Evolutionary conservation across 257 asterid species (phyloP).

Genomic region (Prunella vulgaris): DNA sequence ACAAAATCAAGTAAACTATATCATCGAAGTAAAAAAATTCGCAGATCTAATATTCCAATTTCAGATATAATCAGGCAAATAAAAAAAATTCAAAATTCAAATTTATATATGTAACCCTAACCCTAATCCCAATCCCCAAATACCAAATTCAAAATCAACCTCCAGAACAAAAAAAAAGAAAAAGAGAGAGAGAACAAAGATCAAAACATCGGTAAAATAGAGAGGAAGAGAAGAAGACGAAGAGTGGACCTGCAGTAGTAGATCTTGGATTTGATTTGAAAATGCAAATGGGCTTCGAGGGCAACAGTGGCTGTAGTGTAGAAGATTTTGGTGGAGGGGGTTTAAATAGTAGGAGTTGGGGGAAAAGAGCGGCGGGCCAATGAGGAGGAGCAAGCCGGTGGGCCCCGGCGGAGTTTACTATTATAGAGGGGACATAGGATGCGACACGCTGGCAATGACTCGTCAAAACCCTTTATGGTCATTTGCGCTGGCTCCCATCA

Average conservation of each 20-base stretch:
- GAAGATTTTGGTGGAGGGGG: not conserved
- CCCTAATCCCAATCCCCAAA: not conserved
- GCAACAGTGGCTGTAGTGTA: not conserved
- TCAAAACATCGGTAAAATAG: not conserved
- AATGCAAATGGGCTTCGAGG: not conserved
- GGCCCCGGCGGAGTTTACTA: slow-evolving; percentile 27
- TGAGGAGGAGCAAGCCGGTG: slow-evolving; percentile 12
- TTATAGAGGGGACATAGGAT: slow-evolving; percentile 13
- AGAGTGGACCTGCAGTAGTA: slow-evolving; percentile 13
- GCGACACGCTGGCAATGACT: slow-evolving; percentile 39
- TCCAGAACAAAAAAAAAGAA: not conserved
- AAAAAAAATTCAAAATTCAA: not conserved
- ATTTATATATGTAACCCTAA: slow-evolving; percentile 3
- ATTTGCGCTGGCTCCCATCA: not conserved
- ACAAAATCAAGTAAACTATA: not conserved
- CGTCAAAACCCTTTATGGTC: slow-evolving; percentile 30
- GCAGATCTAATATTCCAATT: slow-evolving; percentile 13
- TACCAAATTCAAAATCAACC: not conserved
- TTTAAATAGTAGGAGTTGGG: slow-evolving; percentile 18
- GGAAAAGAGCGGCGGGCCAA: slow-evolving; percentile 22
- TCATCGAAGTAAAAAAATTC: not conserved
- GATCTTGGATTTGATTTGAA: slow-evolving; percentile 12
- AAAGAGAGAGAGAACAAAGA: too few relatives aligned
- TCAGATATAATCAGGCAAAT: not conserved
- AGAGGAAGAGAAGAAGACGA: not conserved